Conservation (phyloP, 179 eudicot species). For the Heliamphora pulchella region DNA sequence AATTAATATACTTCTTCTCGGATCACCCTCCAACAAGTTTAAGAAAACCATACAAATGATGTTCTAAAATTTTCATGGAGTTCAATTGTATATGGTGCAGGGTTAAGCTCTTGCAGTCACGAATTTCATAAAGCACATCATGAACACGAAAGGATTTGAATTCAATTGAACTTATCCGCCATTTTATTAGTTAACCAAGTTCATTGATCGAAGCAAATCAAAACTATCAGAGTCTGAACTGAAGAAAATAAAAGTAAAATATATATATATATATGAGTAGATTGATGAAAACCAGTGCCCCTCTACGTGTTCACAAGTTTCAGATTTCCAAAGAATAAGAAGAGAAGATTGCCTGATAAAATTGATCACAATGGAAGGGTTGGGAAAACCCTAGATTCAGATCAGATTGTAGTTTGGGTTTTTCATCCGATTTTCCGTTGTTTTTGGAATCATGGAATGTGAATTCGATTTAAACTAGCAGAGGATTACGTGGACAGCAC, state of each 20-base stretch:
- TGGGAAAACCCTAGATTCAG: conserved; percentile 7
- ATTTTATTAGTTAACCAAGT: not conserved
- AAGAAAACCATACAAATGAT: too few species aligned
- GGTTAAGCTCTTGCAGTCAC: not conserved
- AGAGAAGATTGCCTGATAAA: not conserved
- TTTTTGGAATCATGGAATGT: not conserved
- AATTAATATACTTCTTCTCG: not conserved
- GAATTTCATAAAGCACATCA: not conserved
- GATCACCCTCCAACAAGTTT: not conserved
- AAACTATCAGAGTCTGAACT: not conserved
- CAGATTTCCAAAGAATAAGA: not conserved
- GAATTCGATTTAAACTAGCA: not conserved
- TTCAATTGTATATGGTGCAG: not conserved
- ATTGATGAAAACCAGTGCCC: not conserved
- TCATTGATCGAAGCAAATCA: not conserved
- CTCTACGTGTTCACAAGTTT: not conserved
- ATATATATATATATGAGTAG: not conserved
- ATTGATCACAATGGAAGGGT: not conserved
- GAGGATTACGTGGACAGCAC: not conserved
- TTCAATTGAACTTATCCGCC: not conserved
- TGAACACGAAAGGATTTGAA: not conserved
- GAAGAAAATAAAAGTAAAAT: too few species aligned
- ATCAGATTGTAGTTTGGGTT: not conserved
- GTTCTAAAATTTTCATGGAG: too few species aligned
- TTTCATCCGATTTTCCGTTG: not conserved